Evolutionary conservation across 768 basidiomycete species (phyloP).

Genomic region (Lentinula aciculospora): DNA sequence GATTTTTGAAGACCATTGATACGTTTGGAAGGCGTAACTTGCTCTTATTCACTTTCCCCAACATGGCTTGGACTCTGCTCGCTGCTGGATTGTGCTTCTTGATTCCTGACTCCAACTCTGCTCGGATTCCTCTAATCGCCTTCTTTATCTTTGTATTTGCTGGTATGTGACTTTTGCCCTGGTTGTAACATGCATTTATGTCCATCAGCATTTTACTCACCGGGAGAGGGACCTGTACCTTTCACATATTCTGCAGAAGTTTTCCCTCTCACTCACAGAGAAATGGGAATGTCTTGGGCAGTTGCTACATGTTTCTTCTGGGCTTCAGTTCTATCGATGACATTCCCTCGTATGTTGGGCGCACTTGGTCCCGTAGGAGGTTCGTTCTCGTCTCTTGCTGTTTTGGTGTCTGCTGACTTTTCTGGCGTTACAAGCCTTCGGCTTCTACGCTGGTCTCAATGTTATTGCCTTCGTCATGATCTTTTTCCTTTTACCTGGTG

Average conservation of each 20-base stretch:
- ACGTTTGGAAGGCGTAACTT: slow-evolving; percentile 77
- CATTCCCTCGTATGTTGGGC: slow-evolving; percentile 52
- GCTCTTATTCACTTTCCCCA: slow-evolving; percentile 73
- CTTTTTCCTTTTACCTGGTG: slow-evolving; percentile 50
- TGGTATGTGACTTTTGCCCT: neutral
- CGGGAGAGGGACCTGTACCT: slow-evolving; percentile 87
- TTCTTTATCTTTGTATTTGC: slow-evolving; percentile 29
- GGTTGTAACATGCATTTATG: neutral
- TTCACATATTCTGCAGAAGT: slow-evolving; percentile 91
- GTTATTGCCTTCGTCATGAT: slow-evolving; percentile 48
- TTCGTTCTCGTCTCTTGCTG: neutral
- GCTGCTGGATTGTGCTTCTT: slow-evolving; percentile 73
- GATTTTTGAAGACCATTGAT: slow-evolving; percentile 47
- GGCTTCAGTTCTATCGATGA: slow-evolving; percentile 49
- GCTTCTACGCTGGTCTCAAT: slow-evolving; percentile 51
- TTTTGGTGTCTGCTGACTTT: neutral
- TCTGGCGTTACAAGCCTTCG: slow-evolving; percentile 39
- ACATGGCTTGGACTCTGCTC: slow-evolving; percentile 72
- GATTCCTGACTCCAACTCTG: slow-evolving; percentile 28
- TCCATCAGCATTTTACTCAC: slow-evolving; percentile 57
- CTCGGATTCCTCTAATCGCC: slow-evolving; percentile 35
- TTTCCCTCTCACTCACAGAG: slow-evolving; percentile 79
- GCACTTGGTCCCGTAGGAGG: slow-evolving; percentile 24
- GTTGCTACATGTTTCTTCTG: slow-evolving; percentile 46
- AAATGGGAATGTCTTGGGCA: slow-evolving; percentile 54